Conservation (phyloP, 2,329 filamentous ascomycete genomes). For the Penicillium sp. region DNA sequence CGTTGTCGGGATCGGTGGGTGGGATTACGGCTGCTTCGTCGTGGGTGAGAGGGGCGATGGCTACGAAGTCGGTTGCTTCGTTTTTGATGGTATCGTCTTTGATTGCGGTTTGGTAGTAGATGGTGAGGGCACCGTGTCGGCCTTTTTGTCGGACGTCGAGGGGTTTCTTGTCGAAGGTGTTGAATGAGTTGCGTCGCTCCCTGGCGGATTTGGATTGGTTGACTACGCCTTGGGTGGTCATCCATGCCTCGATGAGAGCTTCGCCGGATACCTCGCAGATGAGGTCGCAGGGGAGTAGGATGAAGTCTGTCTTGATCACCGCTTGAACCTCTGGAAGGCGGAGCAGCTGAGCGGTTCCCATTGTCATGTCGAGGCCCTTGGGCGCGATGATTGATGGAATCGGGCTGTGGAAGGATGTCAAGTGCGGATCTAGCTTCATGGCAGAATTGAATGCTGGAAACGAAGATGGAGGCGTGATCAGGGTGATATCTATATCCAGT, state of each 20-base stretch:
- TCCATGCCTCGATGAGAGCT: slow-evolving; percentile 3
- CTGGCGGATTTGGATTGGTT: background rate
- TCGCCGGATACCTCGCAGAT: background rate
- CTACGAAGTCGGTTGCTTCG: slow-evolving; percentile 1
- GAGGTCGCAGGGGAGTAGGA: slow-evolving; percentile 65
- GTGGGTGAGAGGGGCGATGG: background rate
- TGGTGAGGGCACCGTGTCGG: background rate
- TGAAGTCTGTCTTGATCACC: slow-evolving; percentile 76
- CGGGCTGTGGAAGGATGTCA: background rate
- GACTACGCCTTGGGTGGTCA: background rate
- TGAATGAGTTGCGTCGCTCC: background rate
- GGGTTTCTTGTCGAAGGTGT: background rate
- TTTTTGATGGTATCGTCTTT: background rate
- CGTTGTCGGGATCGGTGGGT: background rate
- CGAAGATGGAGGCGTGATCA: background rate
- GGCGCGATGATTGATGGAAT: slow-evolving; percentile 73
- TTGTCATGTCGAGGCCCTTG: slow-evolving; percentile 72
- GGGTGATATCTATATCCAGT: background rate
- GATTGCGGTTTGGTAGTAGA: background rate
- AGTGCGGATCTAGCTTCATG: background rate
- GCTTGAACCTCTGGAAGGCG: slow-evolving; percentile 76
- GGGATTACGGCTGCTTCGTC: background rate
- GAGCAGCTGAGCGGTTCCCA: slow-evolving; percentile 83
- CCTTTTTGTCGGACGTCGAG: background rate
- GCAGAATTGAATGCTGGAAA: background rate